These are phyloP conservation scores for Scutellaria minor DNA, from an alignment of 257 asterid genomes.

Conservation along the genomic window DNA sequence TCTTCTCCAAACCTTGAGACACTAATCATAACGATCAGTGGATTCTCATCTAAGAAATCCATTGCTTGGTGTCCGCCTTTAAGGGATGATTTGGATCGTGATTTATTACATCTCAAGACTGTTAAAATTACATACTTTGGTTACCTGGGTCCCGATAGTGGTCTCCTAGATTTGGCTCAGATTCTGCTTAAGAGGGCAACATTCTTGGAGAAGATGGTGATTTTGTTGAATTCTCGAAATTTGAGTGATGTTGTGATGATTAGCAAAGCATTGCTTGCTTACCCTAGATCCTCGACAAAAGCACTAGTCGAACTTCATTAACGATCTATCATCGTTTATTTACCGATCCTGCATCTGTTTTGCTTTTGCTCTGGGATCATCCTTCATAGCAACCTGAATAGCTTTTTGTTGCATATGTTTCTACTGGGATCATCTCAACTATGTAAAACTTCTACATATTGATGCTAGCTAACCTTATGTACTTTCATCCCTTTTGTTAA, in stretches of 20 bases:
- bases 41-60: not conserved
- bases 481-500: too few species aligned
- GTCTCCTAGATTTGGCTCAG: not conserved
- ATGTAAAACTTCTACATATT: too few species aligned
- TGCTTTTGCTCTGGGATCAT: too few species aligned
- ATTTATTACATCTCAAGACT: conserved; percentile 24
- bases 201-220: conserved; percentile 4
- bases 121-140: not conserved
- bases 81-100: not conserved
- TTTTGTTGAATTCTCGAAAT: not conserved
- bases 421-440: too few species aligned
- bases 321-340: too few species aligned
- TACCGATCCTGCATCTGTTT: too few species aligned
- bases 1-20: conserved; percentile 28
- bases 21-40: not conserved
- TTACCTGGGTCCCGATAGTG: not conserved
- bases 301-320: not conserved
- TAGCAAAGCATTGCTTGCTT: not conserved
- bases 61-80: not conserved
- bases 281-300: not conserved
- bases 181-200: not conserved
- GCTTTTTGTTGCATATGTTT: too few species aligned
- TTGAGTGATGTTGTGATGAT: not conserved
- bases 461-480: too few species aligned
- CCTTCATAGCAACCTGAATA: too few species aligned